A percentile compares a stretch with the other conserved stretches of the same genome.
Conservation (phyloP, 2,329 filamentous ascomycete genomes). For the Fonsecaea nubica region DNA sequence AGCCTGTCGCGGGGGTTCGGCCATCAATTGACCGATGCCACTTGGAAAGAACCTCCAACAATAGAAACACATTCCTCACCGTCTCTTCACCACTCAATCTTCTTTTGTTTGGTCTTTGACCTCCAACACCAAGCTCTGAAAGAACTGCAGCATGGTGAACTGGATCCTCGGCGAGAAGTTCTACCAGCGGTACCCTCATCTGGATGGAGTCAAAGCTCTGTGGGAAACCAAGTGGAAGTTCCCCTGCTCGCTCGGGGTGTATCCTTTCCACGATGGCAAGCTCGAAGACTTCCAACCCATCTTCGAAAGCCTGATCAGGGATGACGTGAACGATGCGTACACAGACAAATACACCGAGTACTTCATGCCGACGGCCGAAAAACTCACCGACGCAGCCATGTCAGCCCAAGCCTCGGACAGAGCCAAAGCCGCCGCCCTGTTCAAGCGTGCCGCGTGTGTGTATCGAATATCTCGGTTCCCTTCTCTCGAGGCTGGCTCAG, state of each 20-base stretch:
- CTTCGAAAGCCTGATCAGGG: conserved; percentile 65
- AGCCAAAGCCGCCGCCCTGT: conserved; percentile 65
- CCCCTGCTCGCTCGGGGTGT: conserved; percentile 68
- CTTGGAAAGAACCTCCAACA: neutral
- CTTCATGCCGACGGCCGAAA: conserved; percentile 67
- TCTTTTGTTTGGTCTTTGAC: neutral
- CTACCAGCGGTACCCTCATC: conserved; percentile 35
- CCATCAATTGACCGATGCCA: conserved; percentile 3
- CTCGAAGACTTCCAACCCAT: conserved; percentile 73
- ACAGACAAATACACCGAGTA: conserved; percentile 68
- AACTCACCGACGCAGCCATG: conserved; percentile 61
- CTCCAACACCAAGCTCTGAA: neutral
- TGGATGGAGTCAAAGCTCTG: conserved; percentile 59
- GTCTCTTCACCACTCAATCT: neutral
- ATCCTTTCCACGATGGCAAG: conserved; percentile 76
- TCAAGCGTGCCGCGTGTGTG: conserved; percentile 73
- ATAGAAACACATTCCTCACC: conserved; percentile 10
- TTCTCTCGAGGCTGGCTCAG: conserved; percentile 36
- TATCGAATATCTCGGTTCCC: conserved; percentile 76
- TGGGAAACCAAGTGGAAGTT: conserved; percentile 80
- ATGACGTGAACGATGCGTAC: conserved; percentile 69
- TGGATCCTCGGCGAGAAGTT: conserved; percentile 40
- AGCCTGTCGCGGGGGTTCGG: neutral
- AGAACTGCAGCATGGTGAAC: conserved; percentile 29
- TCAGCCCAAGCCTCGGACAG: conserved; percentile 54